Base-by-base conservation (phyloP, 257 asterid genomes). In the Rhazya stricta region DNA sequence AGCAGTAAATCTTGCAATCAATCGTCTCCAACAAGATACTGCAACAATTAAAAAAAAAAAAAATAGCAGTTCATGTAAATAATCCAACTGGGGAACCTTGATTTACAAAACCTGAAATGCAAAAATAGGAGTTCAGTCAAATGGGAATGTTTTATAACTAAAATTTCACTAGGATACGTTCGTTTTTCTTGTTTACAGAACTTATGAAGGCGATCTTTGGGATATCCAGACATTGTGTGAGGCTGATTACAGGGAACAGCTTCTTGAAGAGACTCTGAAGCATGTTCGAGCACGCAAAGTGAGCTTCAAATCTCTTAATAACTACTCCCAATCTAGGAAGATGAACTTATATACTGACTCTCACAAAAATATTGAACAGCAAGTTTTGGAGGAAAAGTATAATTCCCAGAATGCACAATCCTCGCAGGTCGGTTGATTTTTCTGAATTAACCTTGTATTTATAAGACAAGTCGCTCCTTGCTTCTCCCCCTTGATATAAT, bases 221-320 rank as follows among this genome's bases (percentile, higher is more conserved):
- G 92, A 92, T 29, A 87, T 94, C 54, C 74, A 79, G 4, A 73
- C 94, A 0, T 5, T 87, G 50, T 79, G 83, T 62, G 99, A 94
- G 82, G 99, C 96, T 3, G 89, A 88, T 79, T 88, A 84, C 36
- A 85, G 91, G 80, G 98, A 94, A 71, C 95, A 88, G 75, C 62
- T 90, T 57, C 89, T 94, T 50, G 92, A 88, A 67, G 95, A 83
- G 67, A 88, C 87, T n/a, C 85, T 92, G 30, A 94, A 87, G 74
- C 91, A 87, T 23, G 82, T 89, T 71, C 85, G 86, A 81, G 58
- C 84, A 6, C 90, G 90, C 25, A 94, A 89, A 87, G 98, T 87
- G 82, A 74, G 58, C 42, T 11, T 9, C 42, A n/a, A 3, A 27
- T 46, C 13, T 45, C 7, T 46, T 2, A 13, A 50, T 34, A n/a